phyloP scores from a whole-genome alignment of 139 green algal species.

The Nannochloris sp. region DNA sequence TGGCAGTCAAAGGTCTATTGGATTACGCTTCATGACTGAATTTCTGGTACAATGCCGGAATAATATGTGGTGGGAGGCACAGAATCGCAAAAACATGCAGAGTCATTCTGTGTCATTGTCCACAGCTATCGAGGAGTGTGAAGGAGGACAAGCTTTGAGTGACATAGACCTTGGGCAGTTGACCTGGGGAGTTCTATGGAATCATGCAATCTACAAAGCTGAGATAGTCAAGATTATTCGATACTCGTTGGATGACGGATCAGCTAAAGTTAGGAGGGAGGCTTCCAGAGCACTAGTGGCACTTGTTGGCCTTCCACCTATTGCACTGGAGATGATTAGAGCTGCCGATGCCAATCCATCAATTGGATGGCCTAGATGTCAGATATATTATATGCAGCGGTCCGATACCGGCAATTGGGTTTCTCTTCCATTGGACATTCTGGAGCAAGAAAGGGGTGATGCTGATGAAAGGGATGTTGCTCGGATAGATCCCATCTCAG shows the following conservation, averaged over 20 bases:
- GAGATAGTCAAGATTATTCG: constrained; percentile 38
- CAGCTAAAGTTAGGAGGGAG: constrained; percentile 28
- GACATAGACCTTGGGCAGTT: not conserved
- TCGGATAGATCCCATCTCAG: constrained; percentile 43
- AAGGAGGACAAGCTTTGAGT: not conserved
- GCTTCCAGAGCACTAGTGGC: constrained; percentile 34
- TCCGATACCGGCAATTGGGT: not conserved
- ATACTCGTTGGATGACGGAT: constrained; percentile 47
- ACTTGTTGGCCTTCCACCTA: constrained; percentile 19
- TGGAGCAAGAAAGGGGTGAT: constrained; percentile 1
- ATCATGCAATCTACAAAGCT: constrained; percentile 32
- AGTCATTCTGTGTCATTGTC: not conserved
- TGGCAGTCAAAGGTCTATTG: constrained; percentile 39
- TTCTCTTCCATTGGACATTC: no score
- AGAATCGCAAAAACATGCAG: not conserved
- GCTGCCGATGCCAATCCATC: constrained; percentile 16
- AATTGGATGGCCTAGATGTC: constrained; percentile 17
- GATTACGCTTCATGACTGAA: constrained; percentile 36
- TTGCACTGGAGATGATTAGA: constrained; percentile 29
- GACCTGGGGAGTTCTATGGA: constrained; percentile 47
- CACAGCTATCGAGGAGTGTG: no score
- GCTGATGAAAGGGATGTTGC: constrained; percentile 42
- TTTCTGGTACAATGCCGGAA: constrained; percentile 21
- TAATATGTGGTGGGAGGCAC: not conserved
- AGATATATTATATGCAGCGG: constrained; percentile 18